Conservation (phyloP, 352 stramenopile species). For the Pythium angustatum region DNA sequence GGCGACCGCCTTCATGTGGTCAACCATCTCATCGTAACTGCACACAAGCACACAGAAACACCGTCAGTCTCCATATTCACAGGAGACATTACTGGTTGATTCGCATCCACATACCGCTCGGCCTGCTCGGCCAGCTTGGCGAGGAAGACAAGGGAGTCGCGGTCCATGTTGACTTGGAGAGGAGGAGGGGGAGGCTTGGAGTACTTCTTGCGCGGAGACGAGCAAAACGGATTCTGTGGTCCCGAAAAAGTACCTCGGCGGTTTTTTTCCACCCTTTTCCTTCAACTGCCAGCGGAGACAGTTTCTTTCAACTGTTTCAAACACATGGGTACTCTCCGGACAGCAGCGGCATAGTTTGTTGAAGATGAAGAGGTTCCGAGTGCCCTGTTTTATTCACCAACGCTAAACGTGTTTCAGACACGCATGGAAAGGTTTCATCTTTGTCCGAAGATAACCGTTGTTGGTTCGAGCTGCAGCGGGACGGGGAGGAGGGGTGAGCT, state of each 20-base stretch:
- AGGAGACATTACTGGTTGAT: too few relatives aligned
- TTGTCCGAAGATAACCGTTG: constrained; percentile 23
- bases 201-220: constrained; percentile 35
- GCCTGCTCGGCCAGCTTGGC: constrained; percentile 83
- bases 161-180: constrained; percentile 54
- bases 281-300: constrained; percentile 26
- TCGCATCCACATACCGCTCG: constrained; percentile 65
- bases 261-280: constrained; percentile 37
- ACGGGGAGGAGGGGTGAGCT: constrained; percentile 18
- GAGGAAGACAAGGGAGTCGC: constrained; percentile 79
- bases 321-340: constrained; percentile 12
- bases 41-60: background rate
- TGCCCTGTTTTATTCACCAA: constrained; percentile 13
- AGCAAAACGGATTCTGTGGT: constrained; percentile 68
- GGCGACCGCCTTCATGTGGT: constrained; percentile 99
- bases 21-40: constrained; percentile 92
- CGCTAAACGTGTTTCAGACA: background rate
- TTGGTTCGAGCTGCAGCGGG: constrained; percentile 5
- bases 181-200: constrained; percentile 16
- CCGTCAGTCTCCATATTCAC: too few relatives aligned
- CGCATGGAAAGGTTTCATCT: constrained; percentile 10
- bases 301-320: constrained; percentile 25
- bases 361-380: background rate
- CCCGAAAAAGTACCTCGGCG: constrained; percentile 34
- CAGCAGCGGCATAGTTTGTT: background rate